phyloP scores from a whole-genome alignment of 2,329 filamentous ascomycete species.

The Falciphora oryzae region DNA sequence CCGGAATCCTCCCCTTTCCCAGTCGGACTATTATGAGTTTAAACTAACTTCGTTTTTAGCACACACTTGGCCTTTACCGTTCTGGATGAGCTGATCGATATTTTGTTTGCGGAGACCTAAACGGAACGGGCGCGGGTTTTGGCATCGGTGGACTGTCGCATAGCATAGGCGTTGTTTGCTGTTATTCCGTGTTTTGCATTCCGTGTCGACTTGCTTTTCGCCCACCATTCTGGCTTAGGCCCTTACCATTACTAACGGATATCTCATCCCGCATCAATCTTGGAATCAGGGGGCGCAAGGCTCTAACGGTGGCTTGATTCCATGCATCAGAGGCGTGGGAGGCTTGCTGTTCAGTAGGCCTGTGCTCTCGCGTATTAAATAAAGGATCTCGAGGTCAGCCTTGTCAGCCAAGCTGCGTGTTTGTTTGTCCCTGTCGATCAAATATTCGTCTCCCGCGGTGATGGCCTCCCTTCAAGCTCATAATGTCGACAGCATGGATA shows the following conservation, averaged over 20 bases:
- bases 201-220: not conserved
- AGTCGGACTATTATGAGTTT: not conserved
- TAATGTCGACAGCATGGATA: not conserved
- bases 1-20: constrained; percentile 20
- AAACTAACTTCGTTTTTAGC: constrained; percentile 31
- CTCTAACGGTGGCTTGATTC: not conserved
- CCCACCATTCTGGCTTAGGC: not conserved
- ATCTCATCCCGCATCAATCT: not conserved
- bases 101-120: constrained; percentile 50
- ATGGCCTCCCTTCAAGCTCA: not conserved
- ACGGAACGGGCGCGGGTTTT: constrained; percentile 6
- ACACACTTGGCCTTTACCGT: constrained; percentile 66
- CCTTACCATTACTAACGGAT: not conserved
- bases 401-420: not conserved
- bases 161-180: constrained; percentile 21
- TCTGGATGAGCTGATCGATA: constrained; percentile 62
- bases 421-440: not conserved
- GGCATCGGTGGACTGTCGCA: constrained; percentile 13
- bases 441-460: not conserved
- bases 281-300: not conserved
- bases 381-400: not conserved
- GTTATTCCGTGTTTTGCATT: not conserved
- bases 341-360: not conserved
- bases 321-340: not conserved
- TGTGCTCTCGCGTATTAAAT: not conserved